phyloP scores from a whole-genome alignment of 1,284 basidiomycete genomes.

The Mycosarcoma maydis region DNA sequence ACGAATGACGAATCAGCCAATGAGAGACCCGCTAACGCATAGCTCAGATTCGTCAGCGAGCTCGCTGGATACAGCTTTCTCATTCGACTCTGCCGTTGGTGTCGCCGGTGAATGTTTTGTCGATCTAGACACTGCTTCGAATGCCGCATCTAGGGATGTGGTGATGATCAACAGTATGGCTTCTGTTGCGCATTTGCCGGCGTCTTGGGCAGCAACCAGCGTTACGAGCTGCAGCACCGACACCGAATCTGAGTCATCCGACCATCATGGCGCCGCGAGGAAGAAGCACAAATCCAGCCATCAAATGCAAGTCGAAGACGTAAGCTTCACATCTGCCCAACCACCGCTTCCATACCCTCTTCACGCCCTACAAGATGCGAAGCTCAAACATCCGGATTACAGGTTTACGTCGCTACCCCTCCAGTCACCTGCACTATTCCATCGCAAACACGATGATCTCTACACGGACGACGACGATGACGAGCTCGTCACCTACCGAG shows the following conservation, averaged over 20 bases:
- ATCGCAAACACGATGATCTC: constrained; percentile 15
- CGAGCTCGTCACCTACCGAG: constrained; percentile 21
- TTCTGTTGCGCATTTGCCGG: neutral
- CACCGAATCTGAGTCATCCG: constrained; percentile 3
- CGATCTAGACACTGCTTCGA: neutral
- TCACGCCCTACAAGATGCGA: neutral
- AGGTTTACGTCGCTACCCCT: constrained; percentile 10
- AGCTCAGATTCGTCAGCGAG: constrained; percentile 10
- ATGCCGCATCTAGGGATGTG: neutral
- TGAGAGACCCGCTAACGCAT: neutral
- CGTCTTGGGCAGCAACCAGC: constrained; percentile 5
- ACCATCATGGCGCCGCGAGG: neutral
- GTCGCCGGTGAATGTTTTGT: constrained; percentile 4
- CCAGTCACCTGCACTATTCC: neutral
- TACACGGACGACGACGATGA: constrained; percentile 34
- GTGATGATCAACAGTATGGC: neutral
- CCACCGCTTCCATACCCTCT: neutral
- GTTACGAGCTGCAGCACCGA: constrained; percentile 7
- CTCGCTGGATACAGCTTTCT: constrained; percentile 19
- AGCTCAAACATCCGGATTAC: neutral
- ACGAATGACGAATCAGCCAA: constrained; percentile 8
- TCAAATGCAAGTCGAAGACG: neutral
- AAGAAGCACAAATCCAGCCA: constrained; percentile 7
- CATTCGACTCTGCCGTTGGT: constrained; percentile 13
- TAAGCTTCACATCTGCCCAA: neutral